Base-by-base conservation (phyloP, 768 basidiomycete genomes). In the Pulveroboletus sp. region DNA sequence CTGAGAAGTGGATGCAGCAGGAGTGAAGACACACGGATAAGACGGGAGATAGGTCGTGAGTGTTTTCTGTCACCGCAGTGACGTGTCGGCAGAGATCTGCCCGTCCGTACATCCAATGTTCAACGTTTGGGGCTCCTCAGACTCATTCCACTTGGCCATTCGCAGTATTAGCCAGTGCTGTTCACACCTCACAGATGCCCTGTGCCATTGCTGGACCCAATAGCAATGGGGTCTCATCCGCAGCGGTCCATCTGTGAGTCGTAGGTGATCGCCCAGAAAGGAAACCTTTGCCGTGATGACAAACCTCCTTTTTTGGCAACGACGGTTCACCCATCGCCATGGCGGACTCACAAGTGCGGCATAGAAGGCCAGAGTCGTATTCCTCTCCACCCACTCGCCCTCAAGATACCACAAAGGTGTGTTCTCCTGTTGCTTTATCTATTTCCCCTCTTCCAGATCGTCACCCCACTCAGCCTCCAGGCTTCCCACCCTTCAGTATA, bases 341-440 rank as follows among this genome's bases (percentile, higher is more conserved):
- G 44, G 5, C 26, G 11, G 24, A 7, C 33, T 45, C 57, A 40
- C 46, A 43, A 14, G 32, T 64, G 48, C 61, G 66, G 35, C 53
- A 66, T 8, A 66, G 66, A 30, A 69, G 56, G 35, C 40, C 48
- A 9, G 43, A 24, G 14, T n/a, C 37, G 13, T 17, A 21, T 15
- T 0, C 33, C 18, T 13, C 44, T 32, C 28, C 50, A 8, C 31
- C 30, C 27, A 10, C 44, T 2, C 27, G 11, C 7, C 1, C 24
- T 1, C 39, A 48, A 9, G 27, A 51, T 24, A 42, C 45, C 5
- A 15, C 39, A 41, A 61, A 57, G 51, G 58, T 52, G 40, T 4
- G 24, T 7, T 30, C 11, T 43, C 28, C 38, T 7, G 3, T 14
- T 1, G 18, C 14, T 15, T 10, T 30, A 38, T 13, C 15, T 36